These are phyloP conservation scores for Magnusiomyces clavatus DNA, from an alignment of 1,139 yeast genomes.

Conservation along the genomic window DNA sequence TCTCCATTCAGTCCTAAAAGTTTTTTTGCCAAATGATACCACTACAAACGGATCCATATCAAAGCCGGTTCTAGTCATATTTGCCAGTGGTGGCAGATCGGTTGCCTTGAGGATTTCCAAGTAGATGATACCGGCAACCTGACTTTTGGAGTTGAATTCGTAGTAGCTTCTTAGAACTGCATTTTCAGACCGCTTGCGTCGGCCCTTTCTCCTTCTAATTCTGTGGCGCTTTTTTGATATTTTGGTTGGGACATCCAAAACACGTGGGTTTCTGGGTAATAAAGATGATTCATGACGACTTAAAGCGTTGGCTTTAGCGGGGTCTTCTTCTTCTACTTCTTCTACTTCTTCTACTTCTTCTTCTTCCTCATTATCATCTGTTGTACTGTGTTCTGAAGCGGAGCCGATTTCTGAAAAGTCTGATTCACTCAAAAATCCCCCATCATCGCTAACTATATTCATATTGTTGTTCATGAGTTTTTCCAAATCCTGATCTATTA, in stretches of 20 bases:
- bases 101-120: constrained; percentile 67
- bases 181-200: neutral
- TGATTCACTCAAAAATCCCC: neutral
- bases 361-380: neutral
- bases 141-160: constrained; percentile 35
- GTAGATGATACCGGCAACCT: constrained; percentile 64
- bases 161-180: constrained; percentile 18
- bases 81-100: constrained; percentile 35
- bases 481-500: constrained; percentile 6
- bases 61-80: constrained; percentile 57
- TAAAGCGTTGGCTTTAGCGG: neutral
- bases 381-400: too few species aligned
- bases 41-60: constrained; percentile 98
- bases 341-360: neutral
- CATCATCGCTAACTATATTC: constrained; percentile 7
- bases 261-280: constrained; percentile 8
- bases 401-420: too few species aligned
- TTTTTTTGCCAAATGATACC: constrained; percentile 80
- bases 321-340: neutral
- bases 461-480: constrained; percentile 5
- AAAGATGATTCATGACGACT: constrained; percentile 1
- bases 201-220: neutral
- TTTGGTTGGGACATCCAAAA: constrained; percentile 9
- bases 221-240: constrained; percentile 2
- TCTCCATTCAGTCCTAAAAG: constrained; percentile 79